Percentiles rank a stretch among this genome's conserved stretches.
Evolutionary conservation across 2,329 filamentous ascomycete species (phyloP).

Genomic region (Knoxdaviesia capensis): DNA sequence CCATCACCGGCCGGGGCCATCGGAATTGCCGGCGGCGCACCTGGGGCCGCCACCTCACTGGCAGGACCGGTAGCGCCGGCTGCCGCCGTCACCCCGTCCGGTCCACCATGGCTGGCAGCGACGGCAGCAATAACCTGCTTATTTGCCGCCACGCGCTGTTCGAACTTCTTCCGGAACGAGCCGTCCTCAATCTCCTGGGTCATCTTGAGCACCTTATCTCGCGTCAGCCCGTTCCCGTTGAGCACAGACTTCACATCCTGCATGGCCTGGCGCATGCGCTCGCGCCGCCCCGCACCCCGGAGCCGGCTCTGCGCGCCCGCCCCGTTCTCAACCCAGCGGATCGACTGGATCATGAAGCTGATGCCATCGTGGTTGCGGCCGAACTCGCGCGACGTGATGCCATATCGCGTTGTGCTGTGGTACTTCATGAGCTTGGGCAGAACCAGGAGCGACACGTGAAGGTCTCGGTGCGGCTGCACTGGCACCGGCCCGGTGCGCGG

Average conservation of each 20-base stretch:
- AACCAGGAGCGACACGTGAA: slow-evolving; percentile 74
- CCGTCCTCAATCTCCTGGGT: too few relatives aligned
- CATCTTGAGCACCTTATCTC: not conserved
- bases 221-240: slow-evolving; percentile 4
- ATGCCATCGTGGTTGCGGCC: slow-evolving; percentile 63
- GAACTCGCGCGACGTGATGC: slow-evolving; percentile 67
- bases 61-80: too few relatives aligned
- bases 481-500: slow-evolving; percentile 40
- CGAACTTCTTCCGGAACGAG: too few relatives aligned
- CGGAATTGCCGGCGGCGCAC: too few relatives aligned
- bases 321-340: slow-evolving; percentile 72
- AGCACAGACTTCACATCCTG: slow-evolving; percentile 18
- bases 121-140: too few relatives aligned
- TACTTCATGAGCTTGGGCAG: slow-evolving; percentile 66
- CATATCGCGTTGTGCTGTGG: slow-evolving; percentile 52
- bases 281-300: slow-evolving; percentile 31
- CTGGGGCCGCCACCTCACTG: too few relatives aligned
- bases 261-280: slow-evolving; percentile 36
- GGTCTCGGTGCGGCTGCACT: slow-evolving; percentile 49
- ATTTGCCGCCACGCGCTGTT: too few relatives aligned
- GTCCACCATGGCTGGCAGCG: too few relatives aligned
- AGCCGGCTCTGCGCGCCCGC: slow-evolving; percentile 36
- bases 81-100: too few relatives aligned
- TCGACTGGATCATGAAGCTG: slow-evolving; percentile 65
- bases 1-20: too few relatives aligned